Evolutionary conservation across 164 flowering plant species (phyloP), one percentile per base, ranked within the genome.

Genomic region (Vitis riparia): DNA sequence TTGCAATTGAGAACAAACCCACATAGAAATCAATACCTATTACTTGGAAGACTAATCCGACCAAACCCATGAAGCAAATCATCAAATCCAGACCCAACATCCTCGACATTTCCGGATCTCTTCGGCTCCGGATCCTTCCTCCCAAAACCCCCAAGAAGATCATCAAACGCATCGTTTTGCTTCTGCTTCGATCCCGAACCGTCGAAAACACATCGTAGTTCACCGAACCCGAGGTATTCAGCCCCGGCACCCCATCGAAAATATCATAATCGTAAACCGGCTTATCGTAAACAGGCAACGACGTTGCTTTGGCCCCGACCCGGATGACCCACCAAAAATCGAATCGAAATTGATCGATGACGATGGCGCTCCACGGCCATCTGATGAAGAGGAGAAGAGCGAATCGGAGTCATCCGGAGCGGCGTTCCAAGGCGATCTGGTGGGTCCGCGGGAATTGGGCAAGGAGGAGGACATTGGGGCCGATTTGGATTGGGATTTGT

Each of bases 31-130:
- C 44, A 23, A 30, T 80, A 86, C 88, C 89, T 85, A 62, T 56
- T 72, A 27, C 55, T 66, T 1, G 81, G 52, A 17, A 84, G 76
- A 63, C 75, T 80, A 37, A 71, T 71, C n/a, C 73, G 78, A 53
- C 86, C 81, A 69, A 88, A 84, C 48, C 87, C 89, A 29, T 86
- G 83, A 23, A 86, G 8, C 77, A 88, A 79, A 77, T 86, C 88
- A 66, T 89, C 93, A 47, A 91, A 80, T 61, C 65, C 82, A 14
- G 83, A 66, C 12, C 29, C 70, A 65, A 58, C 77, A 67, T 76
- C 74, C 69, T 66, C 77, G 13, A 61, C 62, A 16, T 62, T 78
- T 4, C 52, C 70, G 5, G 74, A 62, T 12, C 76, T 79, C 73
- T 71, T 75, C 15, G 58, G 53, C 44, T 68, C 77, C 0, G 72